phyloP scores from a whole-genome alignment of 495 filamentous ascomycete genomes.

The Podospora comata region DNA sequence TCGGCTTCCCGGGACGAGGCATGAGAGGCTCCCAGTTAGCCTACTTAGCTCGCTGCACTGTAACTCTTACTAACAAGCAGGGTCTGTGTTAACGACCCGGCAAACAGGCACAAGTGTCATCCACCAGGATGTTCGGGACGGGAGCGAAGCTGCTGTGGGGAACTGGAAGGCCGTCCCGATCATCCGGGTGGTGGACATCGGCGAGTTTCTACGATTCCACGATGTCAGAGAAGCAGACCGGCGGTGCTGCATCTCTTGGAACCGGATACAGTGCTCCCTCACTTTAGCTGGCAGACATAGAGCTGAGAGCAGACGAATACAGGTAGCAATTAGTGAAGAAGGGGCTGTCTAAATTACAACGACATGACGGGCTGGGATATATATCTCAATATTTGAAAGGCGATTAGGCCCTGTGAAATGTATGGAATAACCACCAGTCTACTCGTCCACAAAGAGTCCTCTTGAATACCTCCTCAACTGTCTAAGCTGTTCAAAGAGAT shows the following conservation, averaged over 20 bases:
- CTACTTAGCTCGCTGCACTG: background rate
- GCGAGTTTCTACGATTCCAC: background rate
- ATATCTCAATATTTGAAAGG: too few species aligned
- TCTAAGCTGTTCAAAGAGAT: too few species aligned
- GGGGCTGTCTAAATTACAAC: too few species aligned
- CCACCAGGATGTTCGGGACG: conserved; percentile 12
- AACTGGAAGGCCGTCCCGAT: conserved; percentile 10
- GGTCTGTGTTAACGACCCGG: background rate
- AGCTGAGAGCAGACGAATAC: too few species aligned
- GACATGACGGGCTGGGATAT: too few species aligned
- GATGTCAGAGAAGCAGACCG: background rate
- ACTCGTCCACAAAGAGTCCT: too few species aligned
- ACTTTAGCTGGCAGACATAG: background rate
- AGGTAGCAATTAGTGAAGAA: too few species aligned
- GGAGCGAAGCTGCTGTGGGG: conserved; percentile 9
- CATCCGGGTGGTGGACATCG: background rate
- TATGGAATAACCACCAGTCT: too few species aligned
- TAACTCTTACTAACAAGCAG: conserved; percentile 6
- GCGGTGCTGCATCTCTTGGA: background rate
- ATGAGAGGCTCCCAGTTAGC: background rate
- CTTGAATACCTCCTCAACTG: too few species aligned
- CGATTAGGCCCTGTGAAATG: too few species aligned
- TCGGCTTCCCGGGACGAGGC: background rate
- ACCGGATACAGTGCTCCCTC: background rate
- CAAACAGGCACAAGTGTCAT: conserved; percentile 7